phyloP scores from a whole-genome alignment of 192 early-diverging fungal genomes.

The Podila epicladia region DNA sequence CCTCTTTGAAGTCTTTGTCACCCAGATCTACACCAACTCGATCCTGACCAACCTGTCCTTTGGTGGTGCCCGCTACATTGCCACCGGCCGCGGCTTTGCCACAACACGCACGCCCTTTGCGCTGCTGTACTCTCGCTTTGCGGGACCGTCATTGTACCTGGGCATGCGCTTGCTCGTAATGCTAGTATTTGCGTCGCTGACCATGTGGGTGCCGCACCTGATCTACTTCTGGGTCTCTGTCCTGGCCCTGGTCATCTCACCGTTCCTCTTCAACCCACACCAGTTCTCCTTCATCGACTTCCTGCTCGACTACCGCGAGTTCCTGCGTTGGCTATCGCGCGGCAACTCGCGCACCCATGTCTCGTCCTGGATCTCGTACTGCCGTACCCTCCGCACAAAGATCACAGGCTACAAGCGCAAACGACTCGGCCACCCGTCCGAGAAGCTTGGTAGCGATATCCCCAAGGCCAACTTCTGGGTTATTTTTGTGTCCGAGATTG shows the following conservation, averaged over 20 bases:
- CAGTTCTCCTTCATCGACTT: slow-evolving; percentile 86
- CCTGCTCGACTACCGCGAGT: slow-evolving; percentile 83
- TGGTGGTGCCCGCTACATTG: slow-evolving; percentile 87
- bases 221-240: slow-evolving; percentile 88
- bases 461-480: slow-evolving; percentile 73
- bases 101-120: slow-evolving; percentile 81
- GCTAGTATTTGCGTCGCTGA: slow-evolving; percentile 77
- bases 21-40: slow-evolving; percentile 85
- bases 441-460: slow-evolving; percentile 64
- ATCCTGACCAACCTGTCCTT: slow-evolving; percentile 82
- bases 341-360: slow-evolving; percentile 79
- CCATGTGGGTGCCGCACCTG: slow-evolving; percentile 77
- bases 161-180: slow-evolving; percentile 76
- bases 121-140: slow-evolving; percentile 79
- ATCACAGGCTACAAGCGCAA: slow-evolving; percentile 86
- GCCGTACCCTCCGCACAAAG: slow-evolving; percentile 72
- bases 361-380: slow-evolving; percentile 85
- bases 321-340: slow-evolving; percentile 84
- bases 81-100: slow-evolving; percentile 87
- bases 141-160: slow-evolving; percentile 78
- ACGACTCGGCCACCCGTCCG: slow-evolving; percentile 72
- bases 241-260: slow-evolving; percentile 78
- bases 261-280: slow-evolving; percentile 91
- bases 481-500: slow-evolving; percentile 77
- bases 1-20: slow-evolving; percentile 87